Evolutionary conservation across 495 filamentous ascomycete species (phyloP).

Genomic region (Penicillium pancosmium): DNA sequence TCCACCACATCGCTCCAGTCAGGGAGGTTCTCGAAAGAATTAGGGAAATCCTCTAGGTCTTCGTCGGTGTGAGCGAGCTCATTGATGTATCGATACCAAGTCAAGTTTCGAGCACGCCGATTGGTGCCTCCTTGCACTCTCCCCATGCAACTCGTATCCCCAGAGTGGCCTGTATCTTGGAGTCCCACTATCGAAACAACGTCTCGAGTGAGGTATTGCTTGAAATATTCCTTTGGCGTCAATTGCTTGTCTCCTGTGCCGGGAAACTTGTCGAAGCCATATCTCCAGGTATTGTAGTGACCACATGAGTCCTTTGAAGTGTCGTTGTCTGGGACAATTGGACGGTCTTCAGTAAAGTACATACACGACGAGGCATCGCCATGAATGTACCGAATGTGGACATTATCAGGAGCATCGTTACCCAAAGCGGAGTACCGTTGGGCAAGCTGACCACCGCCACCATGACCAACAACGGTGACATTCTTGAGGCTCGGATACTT

Average conservation of each 20-base stretch:
- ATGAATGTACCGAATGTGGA: conserved; percentile 25
- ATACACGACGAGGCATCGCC: conserved; percentile 23
- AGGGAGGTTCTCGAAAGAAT: conserved; percentile 15
- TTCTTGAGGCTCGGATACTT: conserved; percentile 17
- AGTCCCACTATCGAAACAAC: conserved; percentile 20
- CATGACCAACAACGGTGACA: conserved; percentile 21
- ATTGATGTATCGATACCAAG: conserved; percentile 24
- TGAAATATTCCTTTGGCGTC: conserved; percentile 23
- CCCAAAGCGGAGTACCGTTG: conserved; percentile 20
- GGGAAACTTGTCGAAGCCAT: conserved; percentile 22
- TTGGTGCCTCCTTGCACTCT: conserved; percentile 17
- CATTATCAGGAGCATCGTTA: conserved; percentile 18
- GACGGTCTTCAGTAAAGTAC: conserved; percentile 21
- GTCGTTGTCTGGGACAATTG: conserved; percentile 11
- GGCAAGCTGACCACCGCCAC: conserved; percentile 22
- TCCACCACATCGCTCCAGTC: conserved; percentile 21
- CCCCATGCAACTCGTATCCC: conserved; percentile 23
- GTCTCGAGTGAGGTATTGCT: conserved; percentile 19
- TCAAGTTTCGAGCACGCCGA: conserved; percentile 19
- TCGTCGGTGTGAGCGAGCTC: conserved; percentile 20
- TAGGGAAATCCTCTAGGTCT: conserved; percentile 19
- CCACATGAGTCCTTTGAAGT: conserved; percentile 9
- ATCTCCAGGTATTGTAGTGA: conserved; percentile 18
- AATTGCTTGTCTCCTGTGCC: conserved; percentile 12
- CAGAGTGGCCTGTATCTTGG: conserved; percentile 14